Conservation (phyloP, 2,329 filamentous ascomycete genomes). For the Periconia digitata region DNA sequence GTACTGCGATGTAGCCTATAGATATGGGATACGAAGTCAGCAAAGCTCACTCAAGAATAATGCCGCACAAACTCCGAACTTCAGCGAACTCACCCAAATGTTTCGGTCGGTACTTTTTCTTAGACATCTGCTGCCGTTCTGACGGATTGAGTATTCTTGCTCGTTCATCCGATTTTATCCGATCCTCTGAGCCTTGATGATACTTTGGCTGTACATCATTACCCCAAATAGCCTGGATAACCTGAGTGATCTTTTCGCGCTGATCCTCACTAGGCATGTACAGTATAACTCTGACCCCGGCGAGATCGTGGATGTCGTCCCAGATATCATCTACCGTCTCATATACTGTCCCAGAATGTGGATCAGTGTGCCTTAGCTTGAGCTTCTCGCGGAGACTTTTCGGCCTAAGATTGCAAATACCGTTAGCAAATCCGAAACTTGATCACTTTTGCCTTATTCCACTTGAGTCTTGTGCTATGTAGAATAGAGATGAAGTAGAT, state of each 20-base stretch:
- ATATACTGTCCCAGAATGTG: background rate
- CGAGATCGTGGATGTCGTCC: conserved; percentile 11
- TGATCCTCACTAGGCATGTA: conserved; percentile 10
- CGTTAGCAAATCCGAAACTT: too few relatives aligned
- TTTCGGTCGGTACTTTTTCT: conserved; percentile 6
- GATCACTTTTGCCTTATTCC: too few relatives aligned
- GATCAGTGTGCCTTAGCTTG: conserved; percentile 2
- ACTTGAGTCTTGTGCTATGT: too few relatives aligned
- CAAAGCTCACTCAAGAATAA: too few relatives aligned
- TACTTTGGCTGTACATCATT: conserved; percentile 2
- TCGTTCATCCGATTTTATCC: background rate
- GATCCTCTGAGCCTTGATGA: conserved; percentile 1
- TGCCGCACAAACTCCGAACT: too few relatives aligned
- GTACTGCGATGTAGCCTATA: conserved; percentile 12
- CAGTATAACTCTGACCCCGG: conserved; percentile 13
- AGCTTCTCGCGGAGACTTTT: conserved; percentile 9
- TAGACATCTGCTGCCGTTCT: background rate
- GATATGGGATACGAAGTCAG: too few relatives aligned
- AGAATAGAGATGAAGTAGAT: too few relatives aligned
- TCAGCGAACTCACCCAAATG: too few relatives aligned
- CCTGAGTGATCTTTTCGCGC: conserved; percentile 1
- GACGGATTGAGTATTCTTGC: background rate
- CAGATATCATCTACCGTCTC: conserved; percentile 2
- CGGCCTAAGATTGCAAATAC: too few relatives aligned
- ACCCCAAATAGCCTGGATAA: conserved; percentile 4